These are phyloP conservation scores for Diaporthe longicolla DNA, from an alignment of 2,329 filamentous ascomycete genomes.

Conservation along the genomic window DNA sequence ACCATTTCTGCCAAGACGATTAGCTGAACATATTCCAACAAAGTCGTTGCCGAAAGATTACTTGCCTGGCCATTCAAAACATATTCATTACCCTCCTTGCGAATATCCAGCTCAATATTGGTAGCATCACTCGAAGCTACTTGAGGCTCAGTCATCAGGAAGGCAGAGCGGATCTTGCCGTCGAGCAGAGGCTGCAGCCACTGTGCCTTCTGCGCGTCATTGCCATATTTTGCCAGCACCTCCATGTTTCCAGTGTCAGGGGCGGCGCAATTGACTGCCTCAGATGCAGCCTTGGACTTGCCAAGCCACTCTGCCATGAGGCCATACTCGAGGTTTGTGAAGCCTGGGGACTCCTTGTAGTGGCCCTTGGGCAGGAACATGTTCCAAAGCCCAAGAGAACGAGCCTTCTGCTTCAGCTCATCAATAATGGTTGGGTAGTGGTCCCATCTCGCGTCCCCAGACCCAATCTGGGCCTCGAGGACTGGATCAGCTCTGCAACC, in stretches of 20 bases:
- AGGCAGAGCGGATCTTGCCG: conserved; percentile 88
- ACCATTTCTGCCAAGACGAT: conserved; percentile 85
- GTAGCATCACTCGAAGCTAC: conserved; percentile 92
- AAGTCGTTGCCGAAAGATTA: conserved; percentile 29
- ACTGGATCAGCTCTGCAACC: conserved; percentile 79
- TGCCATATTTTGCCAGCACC: conserved; percentile 92
- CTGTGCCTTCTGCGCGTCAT: conserved; percentile 83
- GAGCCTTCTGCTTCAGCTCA: conserved; percentile 88
- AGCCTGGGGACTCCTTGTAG: conserved; percentile 95
- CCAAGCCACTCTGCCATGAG: conserved; percentile 97
- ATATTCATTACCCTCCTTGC: conserved; percentile 87
- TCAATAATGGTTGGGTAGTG: conserved; percentile 86
- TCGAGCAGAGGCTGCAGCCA: conserved; percentile 88
- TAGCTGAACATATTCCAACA: not conserved
- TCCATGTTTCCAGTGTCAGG: conserved; percentile 98
- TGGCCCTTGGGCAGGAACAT: conserved; percentile 97
- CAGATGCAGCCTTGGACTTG: conserved; percentile 84
- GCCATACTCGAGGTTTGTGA: conserved; percentile 95
- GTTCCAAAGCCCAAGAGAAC: conserved; percentile 92
- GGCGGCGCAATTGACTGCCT: conserved; percentile 91
- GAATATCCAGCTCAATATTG: conserved; percentile 90
- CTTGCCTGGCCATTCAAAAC: conserved; percentile 88
- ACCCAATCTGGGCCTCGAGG: conserved; percentile 83
- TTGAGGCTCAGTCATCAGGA: conserved; percentile 94
- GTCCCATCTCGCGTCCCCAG: conserved; percentile 83